phyloP scores from a whole-genome alignment of 768 basidiomycete genomes.

The Serendipita sp. region DNA sequence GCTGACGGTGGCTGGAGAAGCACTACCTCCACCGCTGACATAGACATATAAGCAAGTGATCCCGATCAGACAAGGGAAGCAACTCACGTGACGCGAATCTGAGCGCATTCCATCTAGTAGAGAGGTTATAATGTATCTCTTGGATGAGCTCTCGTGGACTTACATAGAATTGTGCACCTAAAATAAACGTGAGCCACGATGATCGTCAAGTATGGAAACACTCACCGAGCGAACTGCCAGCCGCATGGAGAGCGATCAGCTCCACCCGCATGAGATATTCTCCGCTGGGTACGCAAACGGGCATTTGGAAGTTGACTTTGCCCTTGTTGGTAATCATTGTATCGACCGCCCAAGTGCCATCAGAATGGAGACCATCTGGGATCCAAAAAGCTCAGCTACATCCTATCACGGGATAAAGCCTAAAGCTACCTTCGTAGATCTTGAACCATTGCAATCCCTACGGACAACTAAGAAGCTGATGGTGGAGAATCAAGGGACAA shows the following conservation, averaged over 20 bases:
- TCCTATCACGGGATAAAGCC: conserved; percentile 21
- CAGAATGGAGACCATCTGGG: conserved; percentile 8
- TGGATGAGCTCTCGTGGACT: conserved; percentile 12
- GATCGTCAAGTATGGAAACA: background rate
- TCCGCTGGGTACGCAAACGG: conserved; percentile 21
- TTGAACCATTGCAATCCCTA: conserved; percentile 35
- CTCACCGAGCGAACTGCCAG: conserved; percentile 13
- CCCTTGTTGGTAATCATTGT: conserved; percentile 33
- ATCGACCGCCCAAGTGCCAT: conserved; percentile 30
- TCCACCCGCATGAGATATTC: background rate
- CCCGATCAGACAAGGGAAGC: background rate
- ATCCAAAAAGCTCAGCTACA: conserved; percentile 12
- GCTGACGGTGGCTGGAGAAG: conserved; percentile 5
- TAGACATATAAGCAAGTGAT: background rate
- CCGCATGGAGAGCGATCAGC: conserved; percentile 3
- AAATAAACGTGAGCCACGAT: background rate
- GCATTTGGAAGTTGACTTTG: conserved; percentile 33
- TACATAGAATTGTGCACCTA: conserved; percentile 40
- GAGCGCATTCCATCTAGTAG: conserved; percentile 25
- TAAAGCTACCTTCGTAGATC: conserved; percentile 28
- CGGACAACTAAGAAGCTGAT: background rate
- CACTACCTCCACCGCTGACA: conserved; percentile 10
- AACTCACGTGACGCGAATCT: conserved; percentile 22
- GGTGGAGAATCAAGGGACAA: background rate
- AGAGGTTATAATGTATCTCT: background rate